phyloP scores from a whole-genome alignment of 73 alveolate species.

The Breviolum minutum region DNA sequence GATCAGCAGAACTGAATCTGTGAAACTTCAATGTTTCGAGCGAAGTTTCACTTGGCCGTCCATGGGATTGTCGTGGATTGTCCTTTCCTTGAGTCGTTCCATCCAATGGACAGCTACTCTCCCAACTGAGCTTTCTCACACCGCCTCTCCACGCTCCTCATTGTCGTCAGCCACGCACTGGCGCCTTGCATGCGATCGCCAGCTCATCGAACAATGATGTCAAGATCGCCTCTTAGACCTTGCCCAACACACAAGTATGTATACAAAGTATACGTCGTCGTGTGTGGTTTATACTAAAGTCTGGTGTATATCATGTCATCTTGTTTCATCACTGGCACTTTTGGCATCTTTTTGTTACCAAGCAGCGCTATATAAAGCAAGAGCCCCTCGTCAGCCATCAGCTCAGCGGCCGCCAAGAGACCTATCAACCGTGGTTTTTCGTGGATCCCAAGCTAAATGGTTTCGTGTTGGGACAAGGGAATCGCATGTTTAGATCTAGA shows the following conservation, averaged over 20 bases:
- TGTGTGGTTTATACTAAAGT: neutral
- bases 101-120: neutral
- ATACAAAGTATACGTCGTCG: neutral
- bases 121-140: neutral
- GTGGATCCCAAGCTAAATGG: no score
- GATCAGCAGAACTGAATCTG: no score
- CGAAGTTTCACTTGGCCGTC: no score
- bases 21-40: no score
- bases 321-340: no score
- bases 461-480: no score
- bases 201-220: neutral
- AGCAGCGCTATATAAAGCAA: conserved; percentile 34
- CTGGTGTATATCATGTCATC: neutral
- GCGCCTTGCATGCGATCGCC: neutral
- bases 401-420: conserved; percentile 41
- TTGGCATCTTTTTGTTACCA: neutral
- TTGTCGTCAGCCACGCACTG: conserved; percentile 63
- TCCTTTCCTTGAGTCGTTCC: neutral
- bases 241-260: no score
- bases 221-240: no score
- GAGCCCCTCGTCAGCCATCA: conserved; percentile 55
- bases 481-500: no score
- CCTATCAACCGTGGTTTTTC: neutral
- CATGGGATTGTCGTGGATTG: no score
- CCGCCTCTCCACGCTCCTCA: conserved; percentile 31